Base-by-base conservation (phyloP, 371 early-diverging fungal species). In the Apophysomyces elegans region DNA sequence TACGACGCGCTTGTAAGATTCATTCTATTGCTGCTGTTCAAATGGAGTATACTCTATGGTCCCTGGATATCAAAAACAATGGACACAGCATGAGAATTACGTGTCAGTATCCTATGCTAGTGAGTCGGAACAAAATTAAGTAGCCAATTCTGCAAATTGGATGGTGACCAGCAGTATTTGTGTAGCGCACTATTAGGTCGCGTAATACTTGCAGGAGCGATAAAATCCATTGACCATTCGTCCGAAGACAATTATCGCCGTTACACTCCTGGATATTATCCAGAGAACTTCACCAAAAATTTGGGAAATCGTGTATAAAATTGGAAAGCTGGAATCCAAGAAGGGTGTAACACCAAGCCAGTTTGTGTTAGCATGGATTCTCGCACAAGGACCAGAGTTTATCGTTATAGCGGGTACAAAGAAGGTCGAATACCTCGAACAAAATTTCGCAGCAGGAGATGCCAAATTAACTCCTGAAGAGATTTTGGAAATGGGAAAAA, bases 11-110 rank as follows among this genome's bases (percentile, higher is more conserved):
- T 26, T 73, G 86, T 70, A 78, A 77, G 61, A 76, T 91, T 3
- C 89, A 91, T 67, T 90, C 88, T 26, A 89, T 91, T 43, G 62
- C 85, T 14, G 88, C 88, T 5, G 72, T 86, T 32, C 84, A 90
- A 66, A 65, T 84, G 14, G 81, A 83, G 64, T 84, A 79, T 68
- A 73, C 76, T 45, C 85, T 85, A 7, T 86, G 84, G 84, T 57
- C 75, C 21, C 72, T 83, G 21, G 79, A 84, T 56, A 84, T 85
- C 47, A 85, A 86, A 64, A 64, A 65, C 7, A 83, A 87, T 87
- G 8, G 77, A 84, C 13, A 70, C 86, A 7, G 84, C 86, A 59
- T 72, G 84, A n/a, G 86, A 88, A 61, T 77, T 88, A 14, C 85
- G 88, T n/a, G 77, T 90, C 45, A 78, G 84, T 7, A 68, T 90